Base-by-base conservation (phyloP, 2,329 filamentous ascomycete genomes). In the Aspergillus cejpii region DNA sequence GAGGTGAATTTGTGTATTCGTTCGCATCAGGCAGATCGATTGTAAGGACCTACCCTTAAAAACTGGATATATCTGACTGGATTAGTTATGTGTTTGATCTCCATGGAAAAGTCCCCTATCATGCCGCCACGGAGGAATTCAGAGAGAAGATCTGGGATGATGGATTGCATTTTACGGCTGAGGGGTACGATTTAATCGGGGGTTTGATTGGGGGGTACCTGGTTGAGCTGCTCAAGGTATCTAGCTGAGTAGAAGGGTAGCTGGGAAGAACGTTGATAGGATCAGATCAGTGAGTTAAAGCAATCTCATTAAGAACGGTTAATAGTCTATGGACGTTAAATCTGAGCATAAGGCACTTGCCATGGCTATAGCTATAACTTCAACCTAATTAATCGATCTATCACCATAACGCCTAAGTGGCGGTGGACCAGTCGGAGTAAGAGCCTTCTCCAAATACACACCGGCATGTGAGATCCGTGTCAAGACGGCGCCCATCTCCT, bases 141-240 rank as follows among this genome's bases (percentile, higher is more conserved):
- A 69, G 71, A 17, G 50, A 66, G 1, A 66, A 64, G 45, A 76
- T 79, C 54, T 84, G 80, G 78, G 73, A 80, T 50, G 81, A 85
- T 62, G 73, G 72, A 14, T 51, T 84, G 17, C 81, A 85, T 63
- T 68, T 83, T 7, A 77, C 74, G 0, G 61, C 68, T 0, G 70
- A 67, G 5, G 81, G 81, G 6, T 84, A 85, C 66, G 73, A 82
- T 56, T 66, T 77, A 54, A 78, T 85, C 70, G 81, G 81, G 1
- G 68, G 73, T 29, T 69, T 75, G 45, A 69, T 84, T 39, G 80
- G 74, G 37, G 69, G 74, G 19, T 70, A 66, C 23, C 61, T 84
- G 7, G 65, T 78, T 12, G 5, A 26, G 17, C 21, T 48, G 38
- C 12, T 44, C 2, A 34, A n/a, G 8, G 23, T 7, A n/a, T n/a